Evolutionary conservation across 2,329 filamentous ascomycete species (phyloP).

Genomic region (Scedosporium boydii): DNA sequence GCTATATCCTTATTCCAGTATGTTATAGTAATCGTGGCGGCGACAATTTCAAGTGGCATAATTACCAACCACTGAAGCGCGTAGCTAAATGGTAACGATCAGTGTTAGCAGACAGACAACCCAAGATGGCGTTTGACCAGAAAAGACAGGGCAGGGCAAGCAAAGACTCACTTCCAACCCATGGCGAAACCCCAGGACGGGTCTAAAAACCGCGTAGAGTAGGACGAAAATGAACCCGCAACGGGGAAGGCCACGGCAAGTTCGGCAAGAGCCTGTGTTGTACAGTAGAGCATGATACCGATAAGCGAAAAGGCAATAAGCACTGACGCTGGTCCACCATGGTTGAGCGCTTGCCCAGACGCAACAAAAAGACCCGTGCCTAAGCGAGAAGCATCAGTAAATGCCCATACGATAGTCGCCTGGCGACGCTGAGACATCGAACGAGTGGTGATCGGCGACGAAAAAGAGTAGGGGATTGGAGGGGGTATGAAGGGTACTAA

Average conservation of each 20-base stretch:
- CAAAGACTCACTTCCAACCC: constrained; percentile 69
- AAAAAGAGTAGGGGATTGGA: neutral
- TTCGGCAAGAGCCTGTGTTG: constrained; percentile 84
- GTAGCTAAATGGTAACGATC: constrained; percentile 43
- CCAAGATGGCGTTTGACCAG: neutral
- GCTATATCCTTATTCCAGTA: constrained; percentile 64
- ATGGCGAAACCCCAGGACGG: constrained; percentile 93
- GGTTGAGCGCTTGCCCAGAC: constrained; percentile 60
- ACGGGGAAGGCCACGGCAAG: constrained; percentile 86
- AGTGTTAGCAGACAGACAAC: neutral
- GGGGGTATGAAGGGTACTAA: neutral
- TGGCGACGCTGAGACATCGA: neutral
- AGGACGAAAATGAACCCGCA: constrained; percentile 84
- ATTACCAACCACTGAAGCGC: constrained; percentile 81
- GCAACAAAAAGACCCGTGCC: constrained; percentile 82
- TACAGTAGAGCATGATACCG: constrained; percentile 83
- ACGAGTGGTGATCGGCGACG: neutral
- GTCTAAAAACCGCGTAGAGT: constrained; percentile 85
- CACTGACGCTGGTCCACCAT: constrained; percentile 69
- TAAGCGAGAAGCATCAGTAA: constrained; percentile 18
- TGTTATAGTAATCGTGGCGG: constrained; percentile 72
- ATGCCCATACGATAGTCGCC: neutral
- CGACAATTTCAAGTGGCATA: constrained; percentile 77
- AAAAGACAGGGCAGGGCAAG: neutral
- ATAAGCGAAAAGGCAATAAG: constrained; percentile 71